phyloP scores from a whole-genome alignment of 2,329 filamentous ascomycete species.

The Volutella citrinella region DNA sequence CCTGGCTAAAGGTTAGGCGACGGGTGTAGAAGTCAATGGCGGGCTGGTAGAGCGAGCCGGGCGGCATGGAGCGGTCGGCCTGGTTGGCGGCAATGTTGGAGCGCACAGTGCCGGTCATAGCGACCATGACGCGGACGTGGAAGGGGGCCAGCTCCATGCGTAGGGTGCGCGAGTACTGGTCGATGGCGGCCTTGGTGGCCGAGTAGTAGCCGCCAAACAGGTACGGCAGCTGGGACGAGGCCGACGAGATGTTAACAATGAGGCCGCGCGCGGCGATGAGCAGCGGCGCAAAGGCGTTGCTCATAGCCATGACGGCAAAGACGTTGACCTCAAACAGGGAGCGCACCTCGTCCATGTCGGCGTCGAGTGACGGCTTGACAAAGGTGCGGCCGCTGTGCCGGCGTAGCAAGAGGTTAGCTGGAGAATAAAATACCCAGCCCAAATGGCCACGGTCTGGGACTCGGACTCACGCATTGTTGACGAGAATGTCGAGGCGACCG shows the following conservation, averaged over 20 bases:
- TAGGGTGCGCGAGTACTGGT: slow-evolving; percentile 50
- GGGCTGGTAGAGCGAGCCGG: slow-evolving; percentile 45
- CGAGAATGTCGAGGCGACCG: slow-evolving; percentile 54
- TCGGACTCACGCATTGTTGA: slow-evolving; percentile 58
- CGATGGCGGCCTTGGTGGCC: slow-evolving; percentile 54
- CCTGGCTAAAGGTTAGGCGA: slow-evolving; percentile 48
- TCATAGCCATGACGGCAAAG: slow-evolving; percentile 56
- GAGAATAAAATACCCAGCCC: background rate
- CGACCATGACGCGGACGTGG: slow-evolving; percentile 55
- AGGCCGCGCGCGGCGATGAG: slow-evolving; percentile 50
- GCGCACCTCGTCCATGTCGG: slow-evolving; percentile 50
- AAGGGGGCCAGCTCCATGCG: slow-evolving; percentile 53
- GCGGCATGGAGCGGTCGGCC: slow-evolving; percentile 39
- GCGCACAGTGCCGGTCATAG: slow-evolving; percentile 51
- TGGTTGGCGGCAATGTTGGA: slow-evolving; percentile 48
- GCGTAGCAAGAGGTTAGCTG: background rate
- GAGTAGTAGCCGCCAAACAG: slow-evolving; percentile 53
- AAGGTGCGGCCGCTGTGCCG: slow-evolving; percentile 45
- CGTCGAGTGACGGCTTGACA: slow-evolving; percentile 50
- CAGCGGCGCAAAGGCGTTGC: slow-evolving; percentile 46
- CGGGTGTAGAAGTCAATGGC: slow-evolving; percentile 44
- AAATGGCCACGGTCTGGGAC: background rate
- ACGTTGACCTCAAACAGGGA: slow-evolving; percentile 56
- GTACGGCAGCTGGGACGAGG: slow-evolving; percentile 49
- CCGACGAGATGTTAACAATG: slow-evolving; percentile 54